Percentiles rank a stretch among this genome's conserved stretches.
These are phyloP conservation scores for Ascochyta rabiei DNA, from an alignment of 2,329 filamentous ascomycete genomes.

Conservation along the genomic window DNA sequence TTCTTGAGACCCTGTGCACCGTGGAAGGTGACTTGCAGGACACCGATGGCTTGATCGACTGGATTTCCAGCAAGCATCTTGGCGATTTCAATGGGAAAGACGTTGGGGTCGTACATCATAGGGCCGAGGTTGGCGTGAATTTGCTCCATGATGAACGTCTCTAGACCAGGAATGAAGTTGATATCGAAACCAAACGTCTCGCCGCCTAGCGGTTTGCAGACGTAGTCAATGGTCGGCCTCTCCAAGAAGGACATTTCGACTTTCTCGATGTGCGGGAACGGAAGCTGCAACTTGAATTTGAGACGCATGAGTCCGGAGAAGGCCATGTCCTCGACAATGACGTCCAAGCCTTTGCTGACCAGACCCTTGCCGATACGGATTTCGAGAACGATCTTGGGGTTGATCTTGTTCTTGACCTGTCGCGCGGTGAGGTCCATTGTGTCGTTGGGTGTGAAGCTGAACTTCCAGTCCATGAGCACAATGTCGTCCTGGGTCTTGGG, in stretches of 20 bases:
- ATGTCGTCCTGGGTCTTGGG: conserved; percentile 94
- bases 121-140: conserved; percentile 92
- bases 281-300: conserved; percentile 95
- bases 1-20: conserved; percentile 94
- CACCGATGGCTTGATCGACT: conserved; percentile 94
- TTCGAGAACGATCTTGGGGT: conserved; percentile 94
- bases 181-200: conserved; percentile 97
- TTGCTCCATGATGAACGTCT: conserved; percentile 92
- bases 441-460: conserved; percentile 98
- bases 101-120: conserved; percentile 98
- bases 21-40: conserved; percentile 88
- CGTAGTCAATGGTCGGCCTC: conserved; percentile 89
- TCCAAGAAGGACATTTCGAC: conserved; percentile 95
- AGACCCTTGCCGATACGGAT: conserved; percentile 94
- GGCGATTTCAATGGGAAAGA: conserved; percentile 97
- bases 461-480: conserved; percentile 99
- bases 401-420: conserved; percentile 93
- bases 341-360: conserved; percentile 94
- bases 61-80: conserved; percentile 96
- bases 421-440: conserved; percentile 86
- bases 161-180: conserved; percentile 96
- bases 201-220: conserved; percentile 95
- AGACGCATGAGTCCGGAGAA: conserved; percentile 95
- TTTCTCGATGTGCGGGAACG: conserved; percentile 93
- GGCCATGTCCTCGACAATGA: conserved; percentile 97